phyloP scores from a whole-genome alignment of 2,329 filamentous ascomycete genomes.

The Colletotrichum noveboracense region DNA sequence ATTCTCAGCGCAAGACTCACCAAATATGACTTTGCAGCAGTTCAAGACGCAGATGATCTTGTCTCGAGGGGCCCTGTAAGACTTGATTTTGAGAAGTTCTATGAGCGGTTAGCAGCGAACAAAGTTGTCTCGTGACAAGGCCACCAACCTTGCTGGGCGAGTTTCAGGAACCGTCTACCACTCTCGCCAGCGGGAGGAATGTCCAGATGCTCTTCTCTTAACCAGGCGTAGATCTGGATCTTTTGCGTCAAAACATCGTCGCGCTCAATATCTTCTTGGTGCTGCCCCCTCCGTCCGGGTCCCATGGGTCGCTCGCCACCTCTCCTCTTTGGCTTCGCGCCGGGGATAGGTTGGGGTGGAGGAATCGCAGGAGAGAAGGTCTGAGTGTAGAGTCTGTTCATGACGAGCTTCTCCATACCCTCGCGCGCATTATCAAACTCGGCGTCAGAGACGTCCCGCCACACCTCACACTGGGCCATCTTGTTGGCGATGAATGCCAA shows the following conservation, averaged over 20 bases:
- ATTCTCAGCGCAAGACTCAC: slow-evolving; percentile 46
- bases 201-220: slow-evolving; percentile 90
- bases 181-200: slow-evolving; percentile 86
- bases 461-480: slow-evolving; percentile 97
- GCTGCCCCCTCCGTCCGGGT: slow-evolving; percentile 88
- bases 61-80: slow-evolving; percentile 94
- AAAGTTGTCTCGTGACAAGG: neutral
- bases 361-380: slow-evolving; percentile 96
- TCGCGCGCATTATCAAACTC: slow-evolving; percentile 98
- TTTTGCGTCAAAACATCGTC: slow-evolving; percentile 97
- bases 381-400: slow-evolving; percentile 95
- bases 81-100: slow-evolving; percentile 96
- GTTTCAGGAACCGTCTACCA: slow-evolving; percentile 82
- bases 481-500: slow-evolving; percentile 96
- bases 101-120: slow-evolving; percentile 30
- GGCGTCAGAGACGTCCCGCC: slow-evolving; percentile 92
- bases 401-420: slow-evolving; percentile 99
- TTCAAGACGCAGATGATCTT: slow-evolving; percentile 99
- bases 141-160: slow-evolving; percentile 81
- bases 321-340: slow-evolving; percentile 71
- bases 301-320: slow-evolving; percentile 73
- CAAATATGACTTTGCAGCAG: slow-evolving; percentile 99
- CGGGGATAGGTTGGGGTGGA: slow-evolving; percentile 74
- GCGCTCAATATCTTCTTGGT: slow-evolving; percentile 96
- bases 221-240: slow-evolving; percentile 96